Base-by-base conservation (phyloP, 305 asterid genomes). In the Fraxinus paxiana region DNA sequence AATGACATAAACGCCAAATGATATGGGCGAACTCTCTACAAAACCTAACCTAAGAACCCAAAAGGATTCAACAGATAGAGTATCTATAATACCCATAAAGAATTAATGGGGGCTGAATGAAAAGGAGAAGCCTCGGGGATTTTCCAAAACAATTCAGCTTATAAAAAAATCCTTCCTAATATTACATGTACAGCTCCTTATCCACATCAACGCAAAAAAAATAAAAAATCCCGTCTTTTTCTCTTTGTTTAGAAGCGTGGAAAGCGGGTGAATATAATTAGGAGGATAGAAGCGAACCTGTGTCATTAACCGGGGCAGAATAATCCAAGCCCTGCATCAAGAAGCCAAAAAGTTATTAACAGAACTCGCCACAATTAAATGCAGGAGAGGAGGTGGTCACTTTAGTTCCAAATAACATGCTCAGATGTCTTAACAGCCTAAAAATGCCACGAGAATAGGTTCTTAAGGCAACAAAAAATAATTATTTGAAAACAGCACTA, bases 241-340 rank as follows among this genome's bases (percentile, higher is more conserved):
- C 67, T 67, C 51, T 56, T 26, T n/a, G 77, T 74, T 75, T 28
- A 13, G 24, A 69, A 30, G 75, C 75, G 31, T 69, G 81, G 61
- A 20, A 54, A 61, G 59, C 37, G 70, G 18, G 15, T 1, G 34
- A 34, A 83, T 79, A 26, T 1, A 56, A 65, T 71, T 61, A 79
- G 65, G 5, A 65, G 71, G 80, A 59, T 71, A 80, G 85, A 82
- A 63, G 54, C 73, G 77, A 83, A 94, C 98, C 98, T 93, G 98
- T 92, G 85, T 94, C 96, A 67, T 85, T 78, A 54, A 86, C 94
- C 65, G 86, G 87, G 51, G 88, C 87, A 24, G 90, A 84, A 84
- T 86, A 87, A 77, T 84, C 76, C 26, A 77, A 56, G 24, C 56
- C 92, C 91, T 88, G 91, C 87, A 85, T 22, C 77, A 83, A 20